Base-by-base conservation (phyloP, 176 grass and related monocot species). In the Elaeis guineensis region DNA sequence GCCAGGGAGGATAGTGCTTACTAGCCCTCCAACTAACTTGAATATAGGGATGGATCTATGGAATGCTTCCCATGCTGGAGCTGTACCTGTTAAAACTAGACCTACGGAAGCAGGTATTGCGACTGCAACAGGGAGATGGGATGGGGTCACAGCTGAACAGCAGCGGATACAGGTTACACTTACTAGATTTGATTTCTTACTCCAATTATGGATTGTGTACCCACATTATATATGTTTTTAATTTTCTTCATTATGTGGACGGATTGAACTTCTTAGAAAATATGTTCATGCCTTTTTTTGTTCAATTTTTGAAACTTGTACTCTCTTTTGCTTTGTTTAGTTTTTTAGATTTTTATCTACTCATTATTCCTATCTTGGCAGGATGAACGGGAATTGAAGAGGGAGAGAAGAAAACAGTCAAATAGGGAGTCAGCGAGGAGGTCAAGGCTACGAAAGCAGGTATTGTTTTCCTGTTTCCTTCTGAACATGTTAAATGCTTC, bases 371-470 rank as follows among this genome's bases (percentile, higher is more conserved):
- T 85, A 20, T 61, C 59, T 58, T 72, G 64, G 65, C 61, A 95
- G 85, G 89, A 89, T 75, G 89, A 95, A 21, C 79, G 85, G 49
- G 81, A 89, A 64, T 75, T 95, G 58, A 95, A 95, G 78, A 79
- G 72, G 85, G 89, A 95, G 65, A 95, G 84, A 67, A 77, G 89
- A 71, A 95, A 95, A 44, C 89, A 95, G 80, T 95, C 89, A 64
- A 95, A 95, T 49, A 89, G 89, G 65, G 89, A 95, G 59, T 95
- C 89, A 66, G 89, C 89, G 44, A 82, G 89, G 64, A 89, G 89
- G 75, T 95, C 89, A 77, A 95, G 89, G 69, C 78, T 95, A 67
- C 77, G 89, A 49, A 95, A 95, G 69, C 89, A 95, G 89, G 89
- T 95, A 79, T 49, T 32, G 25, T 55, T 57, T 69, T 61, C 35